Conservation (phyloP, 176 grass and related monocot genomes). For the Typha latifolia region DNA sequence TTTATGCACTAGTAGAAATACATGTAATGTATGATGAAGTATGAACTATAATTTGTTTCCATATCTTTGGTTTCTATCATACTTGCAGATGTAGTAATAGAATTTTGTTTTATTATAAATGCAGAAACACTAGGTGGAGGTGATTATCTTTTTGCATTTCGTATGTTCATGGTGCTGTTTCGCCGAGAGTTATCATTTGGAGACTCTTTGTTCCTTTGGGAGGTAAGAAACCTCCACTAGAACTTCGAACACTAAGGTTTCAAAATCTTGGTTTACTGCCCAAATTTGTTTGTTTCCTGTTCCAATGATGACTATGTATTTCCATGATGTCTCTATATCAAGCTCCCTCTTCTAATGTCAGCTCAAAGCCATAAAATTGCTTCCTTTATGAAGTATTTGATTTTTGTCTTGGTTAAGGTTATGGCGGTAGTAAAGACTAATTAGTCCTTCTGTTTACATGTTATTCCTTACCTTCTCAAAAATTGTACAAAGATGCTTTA, state of each 20-base stretch:
- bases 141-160: constrained; percentile 97
- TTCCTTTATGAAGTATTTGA: no score
- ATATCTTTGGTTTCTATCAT: background rate
- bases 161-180: constrained; percentile 99
- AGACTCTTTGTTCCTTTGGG: constrained; percentile 95
- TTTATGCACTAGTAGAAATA: background rate
- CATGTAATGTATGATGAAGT: background rate
- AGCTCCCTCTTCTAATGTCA: no score
- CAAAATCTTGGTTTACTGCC: background rate
- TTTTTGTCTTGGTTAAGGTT: no score
- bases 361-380: no score
- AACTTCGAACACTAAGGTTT: background rate
- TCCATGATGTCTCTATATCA: no score
- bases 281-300: no score
- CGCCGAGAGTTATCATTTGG: constrained; percentile 96
- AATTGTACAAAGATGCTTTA: no score
- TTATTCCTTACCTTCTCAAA: no score
- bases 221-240: constrained; percentile 48
- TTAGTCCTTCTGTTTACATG: no score
- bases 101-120: constrained; percentile 14
- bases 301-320: no score
- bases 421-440: no score
- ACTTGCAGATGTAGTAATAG: background rate
- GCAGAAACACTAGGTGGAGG: constrained; percentile 94
- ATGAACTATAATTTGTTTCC: background rate